Percentiles rank a stretch among this genome's conserved stretches.
Evolutionary conservation across 2,329 filamentous ascomycete species (phyloP).

Genomic region (Pseudocercospora cruenta): DNA sequence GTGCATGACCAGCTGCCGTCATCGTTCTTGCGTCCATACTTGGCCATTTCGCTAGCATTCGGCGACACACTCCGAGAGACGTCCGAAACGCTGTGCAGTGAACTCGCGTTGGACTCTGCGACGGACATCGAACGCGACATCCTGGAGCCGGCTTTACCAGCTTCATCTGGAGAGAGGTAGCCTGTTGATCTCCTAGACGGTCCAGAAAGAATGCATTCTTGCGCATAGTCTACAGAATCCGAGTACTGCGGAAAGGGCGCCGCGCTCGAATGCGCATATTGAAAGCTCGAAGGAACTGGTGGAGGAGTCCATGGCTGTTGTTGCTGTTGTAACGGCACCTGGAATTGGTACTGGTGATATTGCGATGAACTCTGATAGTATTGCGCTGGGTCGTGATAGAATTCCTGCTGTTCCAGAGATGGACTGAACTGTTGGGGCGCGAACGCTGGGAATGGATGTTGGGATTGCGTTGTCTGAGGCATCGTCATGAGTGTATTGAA

Average conservation of each 20-base stretch:
- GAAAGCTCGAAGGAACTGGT: constrained; percentile 17
- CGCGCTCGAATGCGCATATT: background rate
- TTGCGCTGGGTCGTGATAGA: constrained; percentile 9
- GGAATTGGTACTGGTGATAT: constrained; percentile 18
- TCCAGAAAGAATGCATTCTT: constrained; percentile 10
- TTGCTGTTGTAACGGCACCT: constrained; percentile 10
- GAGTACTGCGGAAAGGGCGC: constrained; percentile 23
- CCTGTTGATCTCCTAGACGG: constrained; percentile 17
- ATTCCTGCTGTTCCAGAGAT: constrained; percentile 11
- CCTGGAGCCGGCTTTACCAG: constrained; percentile 14
- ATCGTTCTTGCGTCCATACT: constrained; percentile 48
- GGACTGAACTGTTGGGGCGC: constrained; percentile 9
- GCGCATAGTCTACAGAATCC: constrained; percentile 15
- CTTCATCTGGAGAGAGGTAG: constrained; percentile 29
- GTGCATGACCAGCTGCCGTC: constrained; percentile 61
- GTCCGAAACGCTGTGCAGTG: constrained; percentile 32
- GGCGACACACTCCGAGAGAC: constrained; percentile 38
- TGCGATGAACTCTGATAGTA: constrained; percentile 17
- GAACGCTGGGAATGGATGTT: constrained; percentile 15
- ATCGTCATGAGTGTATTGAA: constrained; percentile 13
- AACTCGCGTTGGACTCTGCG: constrained; percentile 35
- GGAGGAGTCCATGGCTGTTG: constrained; percentile 20
- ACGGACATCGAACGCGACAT: constrained; percentile 33
- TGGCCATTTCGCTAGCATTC: constrained; percentile 38
- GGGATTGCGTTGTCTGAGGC: constrained; percentile 14